Evolutionary conservation across 2,329 filamentous ascomycete genomes (phyloP).

Genomic region (Botryosphaeria dothidea): DNA sequence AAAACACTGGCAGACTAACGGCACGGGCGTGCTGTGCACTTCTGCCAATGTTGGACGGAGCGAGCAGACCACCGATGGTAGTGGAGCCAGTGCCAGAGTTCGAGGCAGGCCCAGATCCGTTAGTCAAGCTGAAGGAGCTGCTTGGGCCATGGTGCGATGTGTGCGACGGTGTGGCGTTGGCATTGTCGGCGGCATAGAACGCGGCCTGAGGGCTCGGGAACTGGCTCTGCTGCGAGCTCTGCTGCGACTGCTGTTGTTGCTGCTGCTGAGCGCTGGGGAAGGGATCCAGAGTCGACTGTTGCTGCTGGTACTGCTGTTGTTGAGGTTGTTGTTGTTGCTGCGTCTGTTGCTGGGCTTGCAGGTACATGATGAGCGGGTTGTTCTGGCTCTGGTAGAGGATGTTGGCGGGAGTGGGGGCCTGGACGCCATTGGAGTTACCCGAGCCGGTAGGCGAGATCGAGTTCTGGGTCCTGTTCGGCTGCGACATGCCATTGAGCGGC

Average conservation of each 20-base stretch:
- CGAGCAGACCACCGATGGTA: conserved; percentile 75
- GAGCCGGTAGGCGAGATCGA: conserved; percentile 59
- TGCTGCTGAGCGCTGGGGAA: conserved; percentile 27
- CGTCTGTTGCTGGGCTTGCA: conserved; percentile 77
- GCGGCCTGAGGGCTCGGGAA: conserved; percentile 76
- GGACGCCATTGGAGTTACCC: conserved; percentile 57
- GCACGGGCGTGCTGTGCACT: conserved; percentile 72
- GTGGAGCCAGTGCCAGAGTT: conserved; percentile 56
- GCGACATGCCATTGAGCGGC: conserved; percentile 57
- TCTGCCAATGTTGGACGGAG: conserved; percentile 64
- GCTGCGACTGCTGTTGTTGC: conserved; percentile 29
- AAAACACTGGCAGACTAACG: conserved; percentile 80
- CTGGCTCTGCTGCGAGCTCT: conserved; percentile 61
- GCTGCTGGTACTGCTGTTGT: conserved; percentile 46
- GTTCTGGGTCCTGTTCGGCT: conserved; percentile 55
- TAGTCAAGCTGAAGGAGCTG: conserved; percentile 50
- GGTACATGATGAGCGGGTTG: conserved; percentile 91
- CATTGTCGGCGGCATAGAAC: conserved; percentile 68
- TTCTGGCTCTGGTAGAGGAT: conserved; percentile 77
- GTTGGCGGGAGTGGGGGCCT: conserved; percentile 66
- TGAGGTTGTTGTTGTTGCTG: conserved; percentile 67
- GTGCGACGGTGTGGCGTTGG: conserved; percentile 49
- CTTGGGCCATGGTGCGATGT: conserved; percentile 55
- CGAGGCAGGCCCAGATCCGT: conserved; percentile 26
- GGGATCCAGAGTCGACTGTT: conserved; percentile 43